Base-by-base conservation (phyloP, 768 basidiomycete genomes). In the Naganishia vaughanmartiniae region DNA sequence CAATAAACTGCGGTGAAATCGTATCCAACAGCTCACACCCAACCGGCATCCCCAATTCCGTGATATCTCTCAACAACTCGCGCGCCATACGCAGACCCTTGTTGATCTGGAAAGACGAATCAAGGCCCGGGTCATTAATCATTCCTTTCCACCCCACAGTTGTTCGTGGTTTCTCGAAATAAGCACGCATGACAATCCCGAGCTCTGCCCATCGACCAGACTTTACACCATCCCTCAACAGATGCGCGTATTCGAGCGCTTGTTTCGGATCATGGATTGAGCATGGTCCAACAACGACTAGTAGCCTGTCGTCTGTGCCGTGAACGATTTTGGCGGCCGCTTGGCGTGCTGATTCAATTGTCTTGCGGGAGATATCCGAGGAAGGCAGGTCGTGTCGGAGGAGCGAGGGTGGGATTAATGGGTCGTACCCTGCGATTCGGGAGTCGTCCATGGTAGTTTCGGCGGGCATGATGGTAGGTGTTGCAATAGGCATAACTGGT, bases 61-160 rank as follows among this genome's bases (percentile, higher is more conserved):
- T 89, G 53, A 99, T 84, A 70, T 98, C 91, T 48, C 97, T 85
- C 31, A 99, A 87, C 39, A 97, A 83, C 6, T 87, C 87, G 46
- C 96, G 89, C 0, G 93, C 95, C 60, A 89, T 86, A 33, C 93
- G 89, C 34, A 99, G 86, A 21, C 96, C 96, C 75, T 90, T 90
- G 87, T 99, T 99, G 82, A 98, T 98, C 74, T 93, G 90, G 87
- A 91, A 97, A 77, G 81, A 81, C 33, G 89, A 87, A 82, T 97
- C 93, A 84, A 97, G 88, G 66, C 92, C 91, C 7, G 95, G 94
- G 77, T 97, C 84, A 78, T 97, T 98, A 83, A 98, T 97, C 73
- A 98, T 87, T 45, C 95, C 95, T 81, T 99, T 99, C 95, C 95
- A 99, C 31, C 96, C 96, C 57, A 98, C 90, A 0, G 95, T 97